Base-by-base conservation (phyloP, 163 green algal genomes). In the Scenedesmus sp. region DNA sequence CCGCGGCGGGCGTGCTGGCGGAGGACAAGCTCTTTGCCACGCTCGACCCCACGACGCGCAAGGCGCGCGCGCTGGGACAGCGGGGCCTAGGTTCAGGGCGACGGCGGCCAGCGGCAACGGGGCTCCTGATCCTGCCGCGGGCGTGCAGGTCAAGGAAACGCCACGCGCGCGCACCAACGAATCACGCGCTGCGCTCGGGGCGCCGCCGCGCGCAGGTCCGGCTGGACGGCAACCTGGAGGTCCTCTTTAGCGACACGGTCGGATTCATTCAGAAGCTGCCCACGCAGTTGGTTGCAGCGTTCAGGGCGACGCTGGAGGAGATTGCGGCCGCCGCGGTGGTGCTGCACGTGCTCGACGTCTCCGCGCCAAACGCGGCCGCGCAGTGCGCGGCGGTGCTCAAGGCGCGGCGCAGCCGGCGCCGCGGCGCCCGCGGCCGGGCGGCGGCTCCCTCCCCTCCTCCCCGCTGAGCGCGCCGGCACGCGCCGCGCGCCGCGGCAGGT, bases 201-300 rank as follows among this genome's bases (percentile, higher is more conserved):
- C n/a, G n/a, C n/a, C n/a, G n/a, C n/a, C n/a, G n/a, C n/a, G n/a
- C n/a, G n/a, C 47, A 83, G 65, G 77, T 77, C 18, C 66, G 69
- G 5, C 77, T 81, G 69, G 85, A 84, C 28, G 87, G 84, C 42
- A 93, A 94, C 67, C 89, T 92, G 72, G 88, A 95, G 82, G 79
- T 94, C 15, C 86, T 99, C n/a, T 44, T 99, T 22, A 95, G 85
- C 10, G 96, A 99, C 87, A 99, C 96, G 3, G 88, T 98, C 56
- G 94, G 94, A 0, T 99, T 99, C 88, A 99, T 99, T 60, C 96
- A 99, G 87, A 98, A 99, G 86, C 90, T 99, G 58, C 96, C 96
- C 31, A 97, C 96, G 0, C 88, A 99, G 86, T 88, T 98, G 48
- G 87, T 99, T 17, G 94, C 93, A 1, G 94, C 95, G 0, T 99